Base-by-base conservation (phyloP, 2,329 filamentous ascomycete genomes). In the Leptosphaerulina australis region DNA sequence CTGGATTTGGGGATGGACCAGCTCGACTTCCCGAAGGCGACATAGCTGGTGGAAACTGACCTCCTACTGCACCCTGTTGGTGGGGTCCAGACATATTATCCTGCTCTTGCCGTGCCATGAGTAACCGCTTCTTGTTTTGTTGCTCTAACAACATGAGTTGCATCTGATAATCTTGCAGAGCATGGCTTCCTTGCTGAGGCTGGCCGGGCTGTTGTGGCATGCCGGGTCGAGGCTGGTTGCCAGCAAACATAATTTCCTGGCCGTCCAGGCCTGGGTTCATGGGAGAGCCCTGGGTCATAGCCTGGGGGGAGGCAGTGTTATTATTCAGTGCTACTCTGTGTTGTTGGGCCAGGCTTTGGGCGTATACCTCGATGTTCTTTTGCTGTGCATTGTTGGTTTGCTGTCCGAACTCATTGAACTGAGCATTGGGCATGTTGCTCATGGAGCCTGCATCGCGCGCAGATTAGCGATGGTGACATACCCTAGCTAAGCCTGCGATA, bases 321-420 rank as follows among this genome's bases (percentile, higher is more conserved):
- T 88, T 87, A 71, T 88, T 87, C 82, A 94, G 88, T 74, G 80
- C 80, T 90, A 87, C 76, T 74, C 88, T 88, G 72, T 92, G 88
- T 74, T 93, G 88, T 75, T 91, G 86, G 75, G 88, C 85, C 71
- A 96, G 83, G 74, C 86, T 89, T 75, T 90, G 86, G 71, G 89
- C 86, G 81, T 96, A 96, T 73, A 90, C 87, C 74, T 91, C 87
- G 73, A 96, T 88, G 67, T 87, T 88, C 79, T 95, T 95, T 69
- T 86, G 82, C 79, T 93, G 89, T 57, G 85, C 81, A 73, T 76
- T 79, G 75, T 71, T 74, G 58, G 70, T 74, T 70, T 79, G 81
- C 69, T 70, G 73, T 67, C 74, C 77, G 73, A 86, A 82, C 60
- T 78, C 77, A 74, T 87, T 84, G 75, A 95, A 88, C 77, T 94